Conservation (phyloP, 1,139 yeast species). For the Diutina siamensis region DNA sequence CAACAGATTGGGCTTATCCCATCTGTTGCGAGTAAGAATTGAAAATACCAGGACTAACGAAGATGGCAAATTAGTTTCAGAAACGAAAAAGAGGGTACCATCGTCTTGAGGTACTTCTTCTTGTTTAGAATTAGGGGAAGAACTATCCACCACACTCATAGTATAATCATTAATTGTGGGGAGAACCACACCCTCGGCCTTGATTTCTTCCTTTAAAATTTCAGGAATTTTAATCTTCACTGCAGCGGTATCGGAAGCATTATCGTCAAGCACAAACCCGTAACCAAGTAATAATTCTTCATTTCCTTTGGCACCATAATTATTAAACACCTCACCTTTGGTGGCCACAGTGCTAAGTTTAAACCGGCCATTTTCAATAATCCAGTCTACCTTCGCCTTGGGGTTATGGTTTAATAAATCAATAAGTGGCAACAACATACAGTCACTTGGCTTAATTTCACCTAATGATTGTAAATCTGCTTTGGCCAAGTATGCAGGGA, state of each 20-base stretch:
- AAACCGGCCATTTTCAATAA: neutral
- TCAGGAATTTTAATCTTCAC: slow-evolving; percentile 39
- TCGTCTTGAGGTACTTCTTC: slow-evolving; percentile 5
- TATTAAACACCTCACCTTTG: slow-evolving; percentile 49
- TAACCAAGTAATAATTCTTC: slow-evolving; percentile 56
- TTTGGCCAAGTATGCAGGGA: slow-evolving; percentile 47
- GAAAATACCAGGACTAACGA: slow-evolving; percentile 41
- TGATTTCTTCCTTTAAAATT: slow-evolving; percentile 21
- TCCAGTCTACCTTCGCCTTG: slow-evolving; percentile 57
- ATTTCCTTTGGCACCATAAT: slow-evolving; percentile 81
- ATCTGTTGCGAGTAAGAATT: slow-evolving; percentile 31
- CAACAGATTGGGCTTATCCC: slow-evolving; percentile 22
- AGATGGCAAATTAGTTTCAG: slow-evolving; percentile 29
- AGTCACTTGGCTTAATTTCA: slow-evolving; percentile 20
- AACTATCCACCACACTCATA: slow-evolving; percentile 20
- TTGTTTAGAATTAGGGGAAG: slow-evolving; percentile 7
- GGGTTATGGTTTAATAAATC: slow-evolving; percentile 71
- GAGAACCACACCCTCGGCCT: slow-evolving; percentile 28
- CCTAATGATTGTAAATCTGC: slow-evolving; percentile 11
- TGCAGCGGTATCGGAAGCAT: slow-evolving; percentile 51
- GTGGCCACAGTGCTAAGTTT: slow-evolving; percentile 8
- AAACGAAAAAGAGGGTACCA: slow-evolving; percentile 35
- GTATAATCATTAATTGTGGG: slow-evolving; percentile 40
- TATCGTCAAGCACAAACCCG: slow-evolving; percentile 60
- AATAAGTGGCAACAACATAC: slow-evolving; percentile 65